Evolutionary conservation across 768 basidiomycete species (phyloP), one percentile per base, ranked within the genome.

Genomic region (Tulasnella sp.): DNA sequence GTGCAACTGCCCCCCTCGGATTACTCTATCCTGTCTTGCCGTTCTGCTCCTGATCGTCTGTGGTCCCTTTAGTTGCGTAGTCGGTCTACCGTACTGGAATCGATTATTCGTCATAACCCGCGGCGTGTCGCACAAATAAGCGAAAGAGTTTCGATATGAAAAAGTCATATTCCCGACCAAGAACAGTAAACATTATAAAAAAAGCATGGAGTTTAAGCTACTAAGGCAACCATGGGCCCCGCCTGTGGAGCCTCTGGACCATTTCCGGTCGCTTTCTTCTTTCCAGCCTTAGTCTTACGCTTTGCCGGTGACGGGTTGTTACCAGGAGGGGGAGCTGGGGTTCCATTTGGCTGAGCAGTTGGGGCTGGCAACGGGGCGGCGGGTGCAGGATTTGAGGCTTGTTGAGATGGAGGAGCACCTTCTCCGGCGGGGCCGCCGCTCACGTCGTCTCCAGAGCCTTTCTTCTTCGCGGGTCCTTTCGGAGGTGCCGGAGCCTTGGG

Each of bases 401-500:
- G 73, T 48, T 74, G 73, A 13, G 73, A 26, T 11, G 73, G 46
- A 35, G 46, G 46, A 35, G 46, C 73, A 4, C 32, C 26, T 15
- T 67, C 61, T 32, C 61, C 61, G 26, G 9, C 26, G 15, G 61
- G 61, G 13, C 61, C 61, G 26, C 29, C 26, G 26, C 26, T 29
- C 10, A 35, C 20, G 35, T 70, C 69, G 26, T 70, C 78, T 16
- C 78, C 79, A 61, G 78, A 77, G 76, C 82, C 80, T 82, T 89
- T 90, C 73, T 80, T 79, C 87, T 93, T 94, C 18, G 35, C 57
- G 11, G 44, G 35, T 23, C 72, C 72, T 57, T 61, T 78, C 18
- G 37, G 35, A 0, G 72, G 42, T 32, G 75, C 77, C 18, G 72
- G 72, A 29, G 72, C 51, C 35, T 73, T 73, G 32, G 77, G 55